Conservation (phyloP, 768 basidiomycete species). For the Coprinopsis cinerea region DNA sequence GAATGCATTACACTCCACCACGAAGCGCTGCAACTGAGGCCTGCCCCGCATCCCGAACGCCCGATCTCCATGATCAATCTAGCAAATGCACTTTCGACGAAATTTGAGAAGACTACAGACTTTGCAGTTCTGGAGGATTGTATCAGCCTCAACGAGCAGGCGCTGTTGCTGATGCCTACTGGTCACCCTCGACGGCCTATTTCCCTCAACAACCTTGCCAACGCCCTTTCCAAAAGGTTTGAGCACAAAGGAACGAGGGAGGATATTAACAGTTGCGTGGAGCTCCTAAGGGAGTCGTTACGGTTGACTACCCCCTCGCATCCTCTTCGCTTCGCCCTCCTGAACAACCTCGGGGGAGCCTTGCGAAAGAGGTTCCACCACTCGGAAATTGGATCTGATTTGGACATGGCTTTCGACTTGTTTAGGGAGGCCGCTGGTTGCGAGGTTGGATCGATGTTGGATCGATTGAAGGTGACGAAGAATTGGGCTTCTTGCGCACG, state of each 20-base stretch:
- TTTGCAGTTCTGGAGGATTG: slow-evolving; percentile 4
- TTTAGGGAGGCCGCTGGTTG: too few species aligned
- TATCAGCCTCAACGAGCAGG: slow-evolving; percentile 10
- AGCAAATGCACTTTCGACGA: background rate
- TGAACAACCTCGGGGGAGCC: too few species aligned
- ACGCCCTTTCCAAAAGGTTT: slow-evolving; percentile 15
- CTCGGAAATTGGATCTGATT: too few species aligned
- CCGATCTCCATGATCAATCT: slow-evolving; percentile 1
- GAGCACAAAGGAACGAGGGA: background rate
- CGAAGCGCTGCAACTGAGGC: slow-evolving; percentile 15
- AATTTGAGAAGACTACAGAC: background rate
- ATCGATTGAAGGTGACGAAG: too few species aligned
- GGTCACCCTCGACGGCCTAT: slow-evolving; percentile 3
- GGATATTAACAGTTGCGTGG: background rate
- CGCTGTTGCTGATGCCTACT: slow-evolving; percentile 7
- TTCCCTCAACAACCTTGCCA: slow-evolving; percentile 13
- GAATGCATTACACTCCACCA: slow-evolving; percentile 16
- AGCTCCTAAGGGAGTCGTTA: slow-evolving; percentile 6
- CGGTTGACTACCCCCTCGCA: slow-evolving; percentile 13
- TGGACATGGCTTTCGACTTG: too few species aligned
- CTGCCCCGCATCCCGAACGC: slow-evolving; percentile 11
- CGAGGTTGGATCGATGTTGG: too few species aligned
- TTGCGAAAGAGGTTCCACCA: too few species aligned
- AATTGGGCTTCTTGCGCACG: too few species aligned
- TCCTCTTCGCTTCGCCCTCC: too few species aligned